Evolutionary conservation across 2,329 filamentous ascomycete genomes (phyloP), one percentile per base, ranked within the genome.

Genomic region (Cryphonectria parasitica): DNA sequence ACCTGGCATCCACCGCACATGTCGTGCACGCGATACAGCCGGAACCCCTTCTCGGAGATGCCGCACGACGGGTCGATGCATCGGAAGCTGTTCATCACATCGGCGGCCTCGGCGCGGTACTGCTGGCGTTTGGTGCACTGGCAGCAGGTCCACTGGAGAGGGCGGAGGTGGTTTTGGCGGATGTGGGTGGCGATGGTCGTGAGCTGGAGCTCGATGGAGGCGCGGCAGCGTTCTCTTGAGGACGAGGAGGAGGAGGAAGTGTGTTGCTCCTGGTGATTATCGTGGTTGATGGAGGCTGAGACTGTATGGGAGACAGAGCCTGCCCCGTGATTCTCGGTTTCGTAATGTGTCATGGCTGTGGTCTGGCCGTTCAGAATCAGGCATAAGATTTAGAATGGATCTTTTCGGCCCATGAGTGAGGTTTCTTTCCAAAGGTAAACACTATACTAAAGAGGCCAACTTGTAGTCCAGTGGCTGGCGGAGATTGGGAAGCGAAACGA

Each of bases 101-200:
- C 64, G 19, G n/a, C 11, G 22, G n/a, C 25, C 6, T 28, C 49
- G 34, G 58, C 31, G 45, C 49, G 64, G 52, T 66, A 66, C 22
- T 25, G n/a, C 49, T 66, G 64, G 31, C 25, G 11, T 36, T 3
- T 58, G 0, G 22, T 17, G 64, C 64, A 66, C 22, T 36, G 22
- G 64, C 64, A 66, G 49, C 64, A 66, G 22, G 34, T 58, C 64
- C 64, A 66, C n/a, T 58, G 31, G 17, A 66, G 22, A 2, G 45
- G 64, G n/a, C 34, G 64, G 22, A 66, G 49, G 13, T 41, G 11
- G 15, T 41, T 39, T 22, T 11, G 41, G 49, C 49, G 64, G 31
- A 66, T 41, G 34, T 66, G 56, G 13, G 8, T 2, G 31, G 34
- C n/a, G 49, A 58, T 34, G 31, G 31, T 66, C 2, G 17, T 25